A percentile compares a stretch with the other conserved stretches of the same genome.
Conservation (phyloP, 345 rosid genomes). For the Hypericum perforatum region DNA sequence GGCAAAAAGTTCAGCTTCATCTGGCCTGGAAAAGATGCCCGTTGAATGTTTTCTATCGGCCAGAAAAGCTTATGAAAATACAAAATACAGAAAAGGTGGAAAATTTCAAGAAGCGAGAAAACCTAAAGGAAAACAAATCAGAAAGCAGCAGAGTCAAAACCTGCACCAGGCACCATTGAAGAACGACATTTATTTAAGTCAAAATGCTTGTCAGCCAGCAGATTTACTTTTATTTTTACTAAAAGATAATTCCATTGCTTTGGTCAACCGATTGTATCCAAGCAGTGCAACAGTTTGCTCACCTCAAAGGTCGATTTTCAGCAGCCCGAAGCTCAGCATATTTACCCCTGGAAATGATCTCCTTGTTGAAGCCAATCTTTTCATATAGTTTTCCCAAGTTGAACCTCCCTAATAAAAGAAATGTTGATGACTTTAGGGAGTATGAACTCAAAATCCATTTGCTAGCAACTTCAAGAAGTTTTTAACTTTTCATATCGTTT, state of each 20-base stretch:
- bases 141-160: no score
- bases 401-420: conserved; percentile 51
- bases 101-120: no score
- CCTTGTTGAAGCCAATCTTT: conserved; percentile 85
- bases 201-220: no score
- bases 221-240: no score
- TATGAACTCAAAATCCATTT: conserved; percentile 1
- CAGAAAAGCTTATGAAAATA: conserved; percentile 1
- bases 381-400: conserved; percentile 77
- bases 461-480: not conserved
- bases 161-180: no score
- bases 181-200: no score
- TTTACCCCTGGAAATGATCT: conserved; percentile 84
- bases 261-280: not conserved
- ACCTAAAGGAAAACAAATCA: no score
- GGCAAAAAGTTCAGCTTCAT: conserved; percentile 85
- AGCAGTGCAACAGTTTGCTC: conserved; percentile 15
- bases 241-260: not conserved
- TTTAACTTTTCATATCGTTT: not conserved
- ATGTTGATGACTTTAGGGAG: not conserved
- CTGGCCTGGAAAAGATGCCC: conserved; percentile 43
- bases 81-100: not conserved
- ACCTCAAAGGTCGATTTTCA: conserved; percentile 86
- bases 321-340: conserved; percentile 85
- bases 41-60: conserved; percentile 7